A percentile compares a stretch with the other conserved stretches of the same genome.
Conservation (phyloP, 371 early-diverging fungal species). For the Apophysomyces trapeziformis region DNA sequence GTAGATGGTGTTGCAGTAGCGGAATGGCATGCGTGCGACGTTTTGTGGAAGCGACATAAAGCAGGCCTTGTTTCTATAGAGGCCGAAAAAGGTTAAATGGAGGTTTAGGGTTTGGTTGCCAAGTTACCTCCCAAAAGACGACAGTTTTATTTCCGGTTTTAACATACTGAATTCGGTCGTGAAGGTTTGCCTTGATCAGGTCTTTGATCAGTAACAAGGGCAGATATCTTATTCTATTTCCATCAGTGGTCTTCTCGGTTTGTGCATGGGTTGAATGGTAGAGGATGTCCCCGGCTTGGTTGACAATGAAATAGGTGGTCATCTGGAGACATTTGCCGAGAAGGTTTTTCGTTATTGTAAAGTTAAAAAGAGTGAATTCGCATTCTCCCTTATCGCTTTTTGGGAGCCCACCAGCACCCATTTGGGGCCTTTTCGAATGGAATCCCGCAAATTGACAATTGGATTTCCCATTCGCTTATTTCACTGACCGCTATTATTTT, state of each 20-base stretch:
- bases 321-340: conserved; percentile 21
- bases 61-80: conserved; percentile 32
- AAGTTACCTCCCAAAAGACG: conserved; percentile 48
- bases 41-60: conserved; percentile 41
- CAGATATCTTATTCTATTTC: conserved; percentile 40
- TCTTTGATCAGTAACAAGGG: conserved; percentile 52
- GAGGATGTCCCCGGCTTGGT: conserved; percentile 43
- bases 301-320: conserved; percentile 45
- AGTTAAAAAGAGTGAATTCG: not conserved
- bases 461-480: not conserved
- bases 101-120: not conserved
- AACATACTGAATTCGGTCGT: conserved; percentile 47
- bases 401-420: not conserved
- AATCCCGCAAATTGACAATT: conserved; percentile 1
- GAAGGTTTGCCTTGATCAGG: conserved; percentile 44
- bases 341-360: not conserved
- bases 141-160: conserved; percentile 34
- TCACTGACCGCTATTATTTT: not conserved
- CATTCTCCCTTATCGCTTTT: conserved; percentile 6
- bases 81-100: not conserved
- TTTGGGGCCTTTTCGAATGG: not conserved
- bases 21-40: conserved; percentile 26
- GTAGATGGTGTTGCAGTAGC: conserved; percentile 42
- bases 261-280: conserved; percentile 33
- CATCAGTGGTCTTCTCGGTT: conserved; percentile 22